These are phyloP conservation scores for Exobasidium rhododendri DNA, from an alignment of 1,284 basidiomycete species.

Conservation along the genomic window DNA sequence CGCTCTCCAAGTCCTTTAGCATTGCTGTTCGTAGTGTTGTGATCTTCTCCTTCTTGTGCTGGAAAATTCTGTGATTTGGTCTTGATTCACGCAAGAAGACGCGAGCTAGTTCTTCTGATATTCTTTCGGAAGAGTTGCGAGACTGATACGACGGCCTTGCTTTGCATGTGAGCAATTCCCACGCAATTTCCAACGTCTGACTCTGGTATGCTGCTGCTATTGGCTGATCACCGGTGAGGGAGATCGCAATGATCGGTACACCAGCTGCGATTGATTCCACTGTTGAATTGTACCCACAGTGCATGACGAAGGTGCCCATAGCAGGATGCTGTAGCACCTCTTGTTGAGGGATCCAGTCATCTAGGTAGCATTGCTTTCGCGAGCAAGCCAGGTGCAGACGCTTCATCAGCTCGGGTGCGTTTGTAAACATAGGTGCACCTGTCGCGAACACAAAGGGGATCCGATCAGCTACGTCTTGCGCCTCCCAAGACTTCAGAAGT, in stretches of 20 bases:
- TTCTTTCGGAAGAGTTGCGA: background rate
- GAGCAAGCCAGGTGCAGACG: background rate
- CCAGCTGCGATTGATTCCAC: background rate
- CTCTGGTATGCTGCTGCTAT: background rate
- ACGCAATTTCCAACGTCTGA: background rate
- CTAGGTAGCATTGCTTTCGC: background rate
- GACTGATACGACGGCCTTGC: background rate
- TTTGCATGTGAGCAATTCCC: background rate
- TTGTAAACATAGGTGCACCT: background rate
- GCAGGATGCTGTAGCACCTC: background rate
- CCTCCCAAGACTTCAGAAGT: background rate
- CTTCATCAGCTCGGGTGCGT: background rate
- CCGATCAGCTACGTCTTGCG: background rate
- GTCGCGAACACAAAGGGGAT: background rate
- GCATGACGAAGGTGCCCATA: background rate
- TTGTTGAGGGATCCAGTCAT: background rate
- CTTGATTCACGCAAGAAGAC: background rate
- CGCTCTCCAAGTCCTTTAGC: background rate
- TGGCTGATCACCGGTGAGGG: background rate
- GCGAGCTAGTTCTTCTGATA: background rate
- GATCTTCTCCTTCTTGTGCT: background rate
- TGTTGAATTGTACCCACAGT: background rate
- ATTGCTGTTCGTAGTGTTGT: background rate
- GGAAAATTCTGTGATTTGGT: background rate
- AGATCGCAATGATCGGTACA: background rate